Evolutionary conservation across 257 asterid species (phyloP), one percentile per base, ranked within the genome.

Genomic region (Prunella vulgaris): DNA sequence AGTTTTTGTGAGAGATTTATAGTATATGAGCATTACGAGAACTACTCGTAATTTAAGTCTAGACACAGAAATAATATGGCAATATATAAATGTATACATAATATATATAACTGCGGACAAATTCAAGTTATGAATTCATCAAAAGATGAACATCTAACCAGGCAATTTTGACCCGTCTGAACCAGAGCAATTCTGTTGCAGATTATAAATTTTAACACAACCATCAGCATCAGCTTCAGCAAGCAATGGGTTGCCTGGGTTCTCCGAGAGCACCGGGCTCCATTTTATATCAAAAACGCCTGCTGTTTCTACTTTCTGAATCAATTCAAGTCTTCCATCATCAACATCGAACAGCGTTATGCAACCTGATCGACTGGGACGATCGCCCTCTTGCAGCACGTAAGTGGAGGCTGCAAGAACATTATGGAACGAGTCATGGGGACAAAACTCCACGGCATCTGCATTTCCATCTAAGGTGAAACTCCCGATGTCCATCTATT

Each of bases 171-270:
- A 74, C 64, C 63, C 77, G 37, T 68, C 82, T 1, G 81, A 68
- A 69, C 48, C 77, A 56, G 74, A 66, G 25, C 25, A 17, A 2
- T 20, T 5, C 64, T 56, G 21, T 44, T 77, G 86, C 76, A 93
- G 81, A 30, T 78, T 63, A 66, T 87, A 86, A 79, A 90, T 64
- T 84, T 82, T 81, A 40, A 87, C 79, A 81, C 56, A 80, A 54
- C 97, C 97, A 76, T 89, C 91, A 71, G 99, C 99, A 82, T 91
- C 99, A 62, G 97, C 99, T 79, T 94, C 97, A 79, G 96, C 95
- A 75, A 94, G 96, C 83, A 87, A 76, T 30, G 99, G 90, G 14
- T 3, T 10, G 32, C 73, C 57, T 0, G n/a, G 64, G 65, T 67
- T 71, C 25, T 66, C 80, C 1, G 71, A 66, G 9, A 40, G 51